Percentiles rank a stretch among this genome's conserved stretches.
Conservation (phyloP, 2,329 filamentous ascomycete genomes). For the Monilinia aucupariae region DNA sequence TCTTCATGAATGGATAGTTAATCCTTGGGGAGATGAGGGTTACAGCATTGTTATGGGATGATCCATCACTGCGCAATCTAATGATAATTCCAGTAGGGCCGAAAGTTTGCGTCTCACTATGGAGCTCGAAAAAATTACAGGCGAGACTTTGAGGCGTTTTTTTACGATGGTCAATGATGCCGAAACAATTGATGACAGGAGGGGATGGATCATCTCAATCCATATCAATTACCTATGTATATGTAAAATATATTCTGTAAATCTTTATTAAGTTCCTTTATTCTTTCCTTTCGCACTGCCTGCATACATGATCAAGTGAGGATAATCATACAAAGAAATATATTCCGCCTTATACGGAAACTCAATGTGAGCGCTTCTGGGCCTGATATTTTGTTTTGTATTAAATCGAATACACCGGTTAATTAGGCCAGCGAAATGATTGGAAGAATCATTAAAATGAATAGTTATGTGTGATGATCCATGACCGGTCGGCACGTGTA, state of each 20-base stretch:
- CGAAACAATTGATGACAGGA: neutral
- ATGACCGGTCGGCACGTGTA: too few relatives aligned
- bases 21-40: neutral
- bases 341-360: too few relatives aligned
- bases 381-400: too few relatives aligned
- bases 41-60: neutral
- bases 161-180: constrained; percentile 3
- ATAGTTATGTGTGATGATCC: too few relatives aligned
- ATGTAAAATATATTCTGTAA: neutral
- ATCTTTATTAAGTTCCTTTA: too few relatives aligned
- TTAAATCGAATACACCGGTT: too few relatives aligned
- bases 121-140: neutral
- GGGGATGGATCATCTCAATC: neutral
- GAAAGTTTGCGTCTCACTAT: neutral
- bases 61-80: neutral
- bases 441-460: too few relatives aligned
- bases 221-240: neutral
- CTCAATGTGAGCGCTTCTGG: too few relatives aligned
- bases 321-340: too few relatives aligned
- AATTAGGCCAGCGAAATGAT: too few relatives aligned
- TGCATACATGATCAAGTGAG: too few relatives aligned
- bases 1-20: neutral
- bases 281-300: too few relatives aligned
- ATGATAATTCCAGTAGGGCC: neutral
- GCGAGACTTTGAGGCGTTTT: neutral